These are phyloP conservation scores for Termitomyces sp. DNA, from an alignment of 768 basidiomycete genomes.

Conservation along the genomic window DNA sequence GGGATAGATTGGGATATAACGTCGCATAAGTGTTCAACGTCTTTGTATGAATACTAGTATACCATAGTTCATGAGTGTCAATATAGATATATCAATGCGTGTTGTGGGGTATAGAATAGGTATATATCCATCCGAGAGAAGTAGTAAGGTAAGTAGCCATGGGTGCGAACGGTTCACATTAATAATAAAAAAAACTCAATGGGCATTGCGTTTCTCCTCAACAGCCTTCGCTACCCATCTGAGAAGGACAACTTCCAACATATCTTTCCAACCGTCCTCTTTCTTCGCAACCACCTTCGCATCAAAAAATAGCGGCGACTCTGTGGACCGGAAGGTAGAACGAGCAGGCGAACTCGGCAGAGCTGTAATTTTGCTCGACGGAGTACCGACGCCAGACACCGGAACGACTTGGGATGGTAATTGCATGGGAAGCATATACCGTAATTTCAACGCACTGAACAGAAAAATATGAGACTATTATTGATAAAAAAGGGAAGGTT, in stretches of 20 bases:
- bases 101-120: background rate
- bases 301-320: constrained; percentile 63
- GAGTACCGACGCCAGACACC: constrained; percentile 12
- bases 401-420: constrained; percentile 38
- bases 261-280: constrained; percentile 77
- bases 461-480: background rate
- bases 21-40: too few species aligned
- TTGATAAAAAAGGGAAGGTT: background rate
- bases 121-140: background rate
- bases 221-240: constrained; percentile 70
- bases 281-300: constrained; percentile 66
- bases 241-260: constrained; percentile 62
- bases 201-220: constrained; percentile 49
- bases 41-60: background rate
- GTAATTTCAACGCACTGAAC: constrained; percentile 71
- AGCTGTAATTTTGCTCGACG: constrained; percentile 20
- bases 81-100: background rate
- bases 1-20: background rate
- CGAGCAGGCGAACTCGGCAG: constrained; percentile 26
- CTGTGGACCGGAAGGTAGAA: constrained; percentile 32
- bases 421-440: constrained; percentile 72
- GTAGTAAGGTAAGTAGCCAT: background rate
- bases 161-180: background rate
- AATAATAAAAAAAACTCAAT: constrained; percentile 6
- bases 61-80: background rate